Evolutionary conservation across 2,329 filamentous ascomycete species (phyloP), one percentile per base, ranked within the genome.

Genomic region (Xenoacremonium recifei): DNA sequence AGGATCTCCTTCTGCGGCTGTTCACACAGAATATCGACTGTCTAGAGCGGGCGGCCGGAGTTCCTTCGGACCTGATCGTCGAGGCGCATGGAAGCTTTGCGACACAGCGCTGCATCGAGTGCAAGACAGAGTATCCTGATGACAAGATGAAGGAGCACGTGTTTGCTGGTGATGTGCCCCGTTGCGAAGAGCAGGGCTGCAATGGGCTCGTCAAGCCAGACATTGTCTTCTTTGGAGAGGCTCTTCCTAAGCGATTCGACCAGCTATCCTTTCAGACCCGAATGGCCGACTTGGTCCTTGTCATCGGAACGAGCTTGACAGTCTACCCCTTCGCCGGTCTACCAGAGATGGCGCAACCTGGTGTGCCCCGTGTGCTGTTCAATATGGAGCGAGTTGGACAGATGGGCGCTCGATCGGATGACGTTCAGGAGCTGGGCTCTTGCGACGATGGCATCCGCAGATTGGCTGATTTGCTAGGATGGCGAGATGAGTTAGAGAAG

Each of bases 21-120:
- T 99, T 97, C 65, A 96, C 93, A 0, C 93, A 99, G 62, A 99
- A 99, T 60, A 97, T 99, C 53, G 93, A 99, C 69, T 96, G 90
- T 58, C 76, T 99, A 11, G 93, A 99, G 68, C 81, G 91, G 17
- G 77, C 80, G 53, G 93, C 92, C 11, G 93, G 93, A 19, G 83
- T 99, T 1, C 87, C 90, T 0, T 76, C 72, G 0, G 82, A 92
- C 3, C 83, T 79, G 64, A 91, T 99, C 37, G 76, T 99, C 21
- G 92, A 97, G 67, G 93, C 93, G 0, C 93, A 99, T 64, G 93
- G 93, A 34, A 96, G 89, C 63, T 99, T 97, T 62, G 92, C 92
- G 17, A 81, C 79, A 1, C 92, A 97, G 67, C 79, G 85, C 51
- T 99, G 93, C 64, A 91, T 97, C 56, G 89, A 96, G 18, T 99